Evolutionary conservation across 108 stramenopile genomes (phyloP), one percentile per base, ranked within the genome.

Genomic region (Ochromonas danica): DNA sequence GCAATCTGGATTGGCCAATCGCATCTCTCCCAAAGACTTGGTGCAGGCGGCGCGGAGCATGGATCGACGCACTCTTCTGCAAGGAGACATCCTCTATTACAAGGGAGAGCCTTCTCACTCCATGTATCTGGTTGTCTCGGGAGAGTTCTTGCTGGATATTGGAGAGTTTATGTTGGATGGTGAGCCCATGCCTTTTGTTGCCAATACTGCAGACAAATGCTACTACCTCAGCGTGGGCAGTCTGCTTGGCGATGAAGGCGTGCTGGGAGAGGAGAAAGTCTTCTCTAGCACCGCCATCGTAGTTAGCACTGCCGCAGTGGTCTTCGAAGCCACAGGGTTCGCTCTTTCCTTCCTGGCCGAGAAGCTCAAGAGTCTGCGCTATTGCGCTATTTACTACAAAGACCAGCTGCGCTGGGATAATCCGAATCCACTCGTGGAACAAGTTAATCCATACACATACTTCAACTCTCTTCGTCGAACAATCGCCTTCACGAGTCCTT

Each of bases 171-270:
- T 67, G 31, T 6, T 31, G 3, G 35, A 67, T 67, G 63, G 63
- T 31, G 10, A 67, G 25, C 17, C 31, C 3, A 36, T 10, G 25
- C 63, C 63, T 36, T 67, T 67, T 25, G 17, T 33, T 14, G 33
- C 3, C 6, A 10, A 3, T 14, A 75, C 40, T 36, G 40, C 10
- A 6, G 72, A 75, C 40, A 27, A 36, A 14, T 75, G 72, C 41
- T 75, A 57, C 38, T 31, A 57, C 38, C 38, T 75, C 6, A 42
- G 10, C 27, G 6, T 33, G 6, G 72, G 72, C 14, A 75, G 72
- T 75, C 6, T 75, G 3, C 43, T 75, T 75, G 72, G 72, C 14
- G 72, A 75, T 33, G 72, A 75, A 60, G 72, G 72, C 3, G 31
- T 75, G 3, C 6, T 75, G 6, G 40, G 40, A 6, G 31, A 27